These are phyloP conservation scores for Ophiostoma ips DNA, from an alignment of 2,329 filamentous ascomycete species.

Conservation along the genomic window DNA sequence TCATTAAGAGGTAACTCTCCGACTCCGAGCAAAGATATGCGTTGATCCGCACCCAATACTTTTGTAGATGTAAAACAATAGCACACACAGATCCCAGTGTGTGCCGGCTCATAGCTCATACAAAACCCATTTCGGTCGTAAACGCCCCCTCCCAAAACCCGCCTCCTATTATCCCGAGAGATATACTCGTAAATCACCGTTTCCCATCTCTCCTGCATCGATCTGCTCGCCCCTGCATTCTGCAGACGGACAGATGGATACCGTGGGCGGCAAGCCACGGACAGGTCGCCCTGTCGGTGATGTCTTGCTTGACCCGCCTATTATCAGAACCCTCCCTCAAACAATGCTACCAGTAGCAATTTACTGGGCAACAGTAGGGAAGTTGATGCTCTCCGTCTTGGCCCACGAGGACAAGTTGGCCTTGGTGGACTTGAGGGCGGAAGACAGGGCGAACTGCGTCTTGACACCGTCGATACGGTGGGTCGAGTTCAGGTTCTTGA, in stretches of 20 bases:
- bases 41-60: neutral
- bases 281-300: no score
- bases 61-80: neutral
- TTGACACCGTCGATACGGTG: constrained; percentile 65
- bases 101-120: neutral
- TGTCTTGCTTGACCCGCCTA: no score
- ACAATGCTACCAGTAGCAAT: neutral
- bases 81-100: neutral
- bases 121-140: neutral
- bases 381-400: constrained; percentile 19
- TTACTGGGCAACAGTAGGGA: constrained; percentile 19
- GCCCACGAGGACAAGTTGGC: constrained; percentile 23
- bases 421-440: constrained; percentile 33
- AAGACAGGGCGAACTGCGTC: constrained; percentile 54
- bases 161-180: neutral
- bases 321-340: no score
- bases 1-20: no score
- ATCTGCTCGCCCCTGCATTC: no score
- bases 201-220: no score
- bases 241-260: no score
- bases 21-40: neutral
- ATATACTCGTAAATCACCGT: no score
- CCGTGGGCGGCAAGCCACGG: no score
- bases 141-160: neutral
- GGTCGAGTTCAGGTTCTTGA: constrained; percentile 82